Base-by-base conservation (phyloP, 2,329 filamentous ascomycete genomes). In the Stachybotrys chartarum region DNA sequence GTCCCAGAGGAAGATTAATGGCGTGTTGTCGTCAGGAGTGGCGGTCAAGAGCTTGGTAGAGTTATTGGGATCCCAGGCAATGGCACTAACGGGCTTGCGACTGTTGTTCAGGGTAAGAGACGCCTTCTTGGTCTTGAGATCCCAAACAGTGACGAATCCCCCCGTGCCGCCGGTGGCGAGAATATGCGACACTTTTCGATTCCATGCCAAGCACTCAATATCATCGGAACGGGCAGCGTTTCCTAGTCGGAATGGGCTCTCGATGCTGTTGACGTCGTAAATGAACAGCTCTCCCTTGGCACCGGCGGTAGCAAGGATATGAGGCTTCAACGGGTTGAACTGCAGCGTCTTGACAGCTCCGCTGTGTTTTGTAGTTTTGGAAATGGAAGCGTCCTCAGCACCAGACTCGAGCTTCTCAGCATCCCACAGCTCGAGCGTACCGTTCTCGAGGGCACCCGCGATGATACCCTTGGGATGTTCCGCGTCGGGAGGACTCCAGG, bases 111-210 rank as follows among this genome's bases (percentile, higher is more conserved):
- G 79, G 42, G 92, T 97, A 72, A 99, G 77, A 55, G 92, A 97
- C 64, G 96, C 91, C 76, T 96, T 97, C 82, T 96, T 97, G 12
- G 90, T 91, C 78, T 96, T 97, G 61, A 97, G 81, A 74, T 99
- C 94, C 94, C 94, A 99, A 17, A 99, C 93, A 2, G 94, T 97
- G 42, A 97, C 92, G 66, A 97, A 96, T 5, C 94, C 94, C 52
- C 91, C 92, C 59, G 85, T 88, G 68, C 92, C 93, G 61, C 94
- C 94, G 10, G 93, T 97, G 17, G 93, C 94, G 63, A 99, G 77
- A 69, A 99, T 99, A 69, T 99, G 93, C 14, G 93, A 85, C 47
- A 97, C 93, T 76, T 96, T 97, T 68, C 91, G 92, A 75, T 99
- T 99, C 95, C 95, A 99, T 63, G 96, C 93, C 58, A 99, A 79